Evolutionary conservation across 2,329 filamentous ascomycete species (phyloP), one percentile per base, ranked within the genome.

Genomic region (Sarocladium strictum): DNA sequence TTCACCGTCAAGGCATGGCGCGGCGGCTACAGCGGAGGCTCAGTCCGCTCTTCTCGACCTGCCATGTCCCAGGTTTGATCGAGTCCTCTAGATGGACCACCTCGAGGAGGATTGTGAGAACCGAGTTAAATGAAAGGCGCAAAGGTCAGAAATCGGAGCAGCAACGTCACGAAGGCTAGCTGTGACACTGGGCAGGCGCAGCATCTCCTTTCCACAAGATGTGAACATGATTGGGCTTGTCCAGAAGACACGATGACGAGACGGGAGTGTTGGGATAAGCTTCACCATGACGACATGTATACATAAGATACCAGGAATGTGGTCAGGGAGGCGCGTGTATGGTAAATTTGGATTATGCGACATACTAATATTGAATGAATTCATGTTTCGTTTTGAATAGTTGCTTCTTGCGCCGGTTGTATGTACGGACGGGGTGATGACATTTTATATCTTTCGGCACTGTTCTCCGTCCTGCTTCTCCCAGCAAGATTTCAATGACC

Each of bases 21-120:
- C 38, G 71, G 76, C 54, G 67, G 70, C 55, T 52, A 65, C 40
- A 70, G 72, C 53, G 72, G 76, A 15, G 76, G 75, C 27, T 61
- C 73, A 49, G 69, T 73, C 58, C 68, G 68, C 40, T 69, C 68
- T 27, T 50, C 38, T 4, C 70, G 68, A 24, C 80, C 80, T 53
- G 75, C 67, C 62, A 84, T 84, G 80, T 77, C 77, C 54, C 80
- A 84, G 69, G 74, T 83, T 23, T 33, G 40, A 47, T n/a, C n/a
- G n/a, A 17, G 43, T 14, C 24, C 17, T 43, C 21, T 47, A 35
- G 23, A 21, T 21, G 23, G n/a, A n/a, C n/a, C n/a, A n/a, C n/a
- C n/a, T n/a, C n/a, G n/a, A n/a, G n/a, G n/a, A n/a, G n/a, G n/a
- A n/a, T n/a, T n/a, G n/a, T n/a, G n/a, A n/a, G n/a, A n/a, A n/a